Evolutionary conservation across 1,284 basidiomycete species (phyloP).

Genomic region (Heterobasidion occidentale): DNA sequence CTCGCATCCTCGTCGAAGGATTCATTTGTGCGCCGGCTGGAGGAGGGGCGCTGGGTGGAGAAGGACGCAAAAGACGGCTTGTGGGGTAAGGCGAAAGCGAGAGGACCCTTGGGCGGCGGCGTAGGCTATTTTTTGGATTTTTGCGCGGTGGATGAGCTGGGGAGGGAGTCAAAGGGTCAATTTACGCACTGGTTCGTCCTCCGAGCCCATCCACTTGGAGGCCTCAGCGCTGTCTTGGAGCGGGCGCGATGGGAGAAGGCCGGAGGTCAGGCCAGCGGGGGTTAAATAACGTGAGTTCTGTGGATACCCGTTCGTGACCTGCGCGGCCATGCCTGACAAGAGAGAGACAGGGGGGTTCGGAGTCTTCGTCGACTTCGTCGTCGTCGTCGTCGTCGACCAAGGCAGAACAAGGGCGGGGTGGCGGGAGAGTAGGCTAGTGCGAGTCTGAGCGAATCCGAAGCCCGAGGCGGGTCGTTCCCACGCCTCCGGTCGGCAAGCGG

Average conservation of each 20-base stretch:
- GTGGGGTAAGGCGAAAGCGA: constrained; percentile 5
- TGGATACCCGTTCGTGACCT: constrained; percentile 1
- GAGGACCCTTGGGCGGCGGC: constrained; percentile 8
- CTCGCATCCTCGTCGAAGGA: constrained; percentile 11
- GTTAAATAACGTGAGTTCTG: constrained; percentile 1
- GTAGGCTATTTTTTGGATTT: constrained; percentile 4
- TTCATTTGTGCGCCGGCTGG: constrained; percentile 7
- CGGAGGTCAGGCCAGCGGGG: neutral
- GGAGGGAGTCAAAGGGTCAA: constrained; percentile 6
- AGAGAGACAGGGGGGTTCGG: neutral
- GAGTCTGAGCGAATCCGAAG: too few relatives aligned
- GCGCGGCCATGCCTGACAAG: constrained; percentile 1
- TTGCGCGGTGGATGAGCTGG: neutral
- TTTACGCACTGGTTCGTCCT: constrained; percentile 10
- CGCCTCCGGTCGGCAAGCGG: too few relatives aligned
- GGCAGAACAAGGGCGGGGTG: too few relatives aligned
- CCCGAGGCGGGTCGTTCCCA: too few relatives aligned
- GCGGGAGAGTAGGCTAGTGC: too few relatives aligned
- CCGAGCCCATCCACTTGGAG: constrained; percentile 1
- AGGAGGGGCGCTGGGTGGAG: constrained; percentile 7
- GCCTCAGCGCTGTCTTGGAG: neutral
- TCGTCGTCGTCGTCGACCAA: too few relatives aligned
- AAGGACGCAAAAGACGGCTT: constrained; percentile 8
- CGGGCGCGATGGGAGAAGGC: neutral
- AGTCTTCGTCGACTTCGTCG: too few relatives aligned